Evolutionary conservation across 2,329 filamentous ascomycete genomes (phyloP).

Genomic region (Aspergillus felis): DNA sequence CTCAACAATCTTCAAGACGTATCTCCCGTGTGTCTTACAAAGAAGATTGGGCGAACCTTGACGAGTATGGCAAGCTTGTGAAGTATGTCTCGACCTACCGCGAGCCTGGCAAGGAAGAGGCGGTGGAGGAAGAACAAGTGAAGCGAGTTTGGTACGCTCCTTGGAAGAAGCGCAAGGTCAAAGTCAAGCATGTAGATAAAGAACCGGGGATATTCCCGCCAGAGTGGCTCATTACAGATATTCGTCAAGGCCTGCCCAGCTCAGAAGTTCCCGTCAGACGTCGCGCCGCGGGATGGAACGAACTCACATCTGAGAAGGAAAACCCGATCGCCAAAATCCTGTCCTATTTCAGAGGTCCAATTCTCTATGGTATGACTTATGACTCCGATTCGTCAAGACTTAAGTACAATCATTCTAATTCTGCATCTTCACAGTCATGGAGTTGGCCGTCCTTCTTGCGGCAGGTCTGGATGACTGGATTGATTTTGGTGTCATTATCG

Average conservation of each 20-base stretch:
- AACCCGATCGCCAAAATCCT: conserved; percentile 71
- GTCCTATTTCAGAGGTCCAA: conserved; percentile 69
- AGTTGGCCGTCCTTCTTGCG: conserved; percentile 69
- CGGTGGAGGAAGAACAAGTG: conserved; percentile 41
- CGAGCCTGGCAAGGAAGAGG: conserved; percentile 46
- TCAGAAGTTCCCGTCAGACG: conserved; percentile 59
- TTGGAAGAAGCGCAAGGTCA: conserved; percentile 44
- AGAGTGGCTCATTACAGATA: conserved; percentile 67
- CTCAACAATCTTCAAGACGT: conserved; percentile 23
- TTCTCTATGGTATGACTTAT: conserved; percentile 64
- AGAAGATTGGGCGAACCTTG: conserved; percentile 36
- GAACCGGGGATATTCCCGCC: conserved; percentile 49
- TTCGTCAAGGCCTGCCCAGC: conserved; percentile 59
- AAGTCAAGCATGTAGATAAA: conserved; percentile 19
- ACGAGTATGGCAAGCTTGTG: conserved; percentile 64
- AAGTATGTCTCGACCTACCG: conserved; percentile 65
- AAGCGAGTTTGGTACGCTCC: conserved; percentile 60
- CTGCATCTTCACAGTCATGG: conserved; percentile 53
- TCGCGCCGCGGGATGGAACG: conserved; percentile 66
- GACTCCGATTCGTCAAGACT: neutral
- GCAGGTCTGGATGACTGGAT: conserved; percentile 72
- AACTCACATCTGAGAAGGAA: conserved; percentile 72
- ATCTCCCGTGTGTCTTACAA: conserved; percentile 34
- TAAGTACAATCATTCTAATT: conserved; percentile 10
- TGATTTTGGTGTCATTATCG: conserved; percentile 74